These are phyloP conservation scores for Cryptococcus jaspeensis DNA, from an alignment of 1,284 basidiomycete genomes.

Conservation along the genomic window DNA sequence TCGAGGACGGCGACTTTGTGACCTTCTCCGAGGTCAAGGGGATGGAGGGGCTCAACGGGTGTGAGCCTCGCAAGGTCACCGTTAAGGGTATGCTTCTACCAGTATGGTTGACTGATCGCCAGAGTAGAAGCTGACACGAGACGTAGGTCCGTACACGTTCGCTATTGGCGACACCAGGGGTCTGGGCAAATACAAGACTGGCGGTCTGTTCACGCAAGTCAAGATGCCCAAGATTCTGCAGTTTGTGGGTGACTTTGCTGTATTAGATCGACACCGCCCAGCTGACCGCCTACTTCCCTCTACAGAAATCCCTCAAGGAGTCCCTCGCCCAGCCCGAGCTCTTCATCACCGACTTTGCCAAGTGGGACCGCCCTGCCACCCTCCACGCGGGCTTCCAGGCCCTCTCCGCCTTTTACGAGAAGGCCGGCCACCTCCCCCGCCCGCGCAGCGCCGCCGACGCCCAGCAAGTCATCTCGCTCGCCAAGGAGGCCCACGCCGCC, in stretches of 20 bases:
- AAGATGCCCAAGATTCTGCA: slow-evolving; percentile 97
- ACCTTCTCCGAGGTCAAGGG: slow-evolving; percentile 98
- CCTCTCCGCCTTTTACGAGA: slow-evolving; percentile 73
- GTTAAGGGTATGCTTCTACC: slow-evolving; percentile 65
- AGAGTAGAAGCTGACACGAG: not conserved
- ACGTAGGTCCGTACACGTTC: slow-evolving; percentile 84
- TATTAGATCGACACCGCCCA: not conserved
- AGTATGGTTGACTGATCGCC: slow-evolving; percentile 15
- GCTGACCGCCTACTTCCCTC: not conserved
- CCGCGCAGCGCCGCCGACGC: slow-evolving; percentile 86
- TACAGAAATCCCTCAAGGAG: slow-evolving; percentile 88
- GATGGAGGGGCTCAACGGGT: slow-evolving; percentile 86
- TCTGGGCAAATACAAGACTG: slow-evolving; percentile 75
- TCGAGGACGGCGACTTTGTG: slow-evolving; percentile 97
- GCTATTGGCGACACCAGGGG: slow-evolving; percentile 84
- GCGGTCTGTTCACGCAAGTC: slow-evolving; percentile 96
- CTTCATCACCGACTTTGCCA: slow-evolving; percentile 96
- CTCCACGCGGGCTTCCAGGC: slow-evolving; percentile 96
- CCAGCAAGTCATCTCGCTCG: slow-evolving; percentile 64
- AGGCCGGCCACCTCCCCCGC: slow-evolving; percentile 70
- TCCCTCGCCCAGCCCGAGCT: slow-evolving; percentile 79
- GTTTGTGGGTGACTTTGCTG: slow-evolving; percentile 63
- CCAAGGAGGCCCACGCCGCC: slow-evolving; percentile 65
- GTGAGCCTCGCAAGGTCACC: slow-evolving; percentile 84
- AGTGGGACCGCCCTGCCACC: slow-evolving; percentile 88